A percentile compares a stretch with the other conserved stretches of the same genome.
Evolutionary conservation across 495 filamentous ascomycete genomes (phyloP).

Genomic region (Penicillium simplicissimum): DNA sequence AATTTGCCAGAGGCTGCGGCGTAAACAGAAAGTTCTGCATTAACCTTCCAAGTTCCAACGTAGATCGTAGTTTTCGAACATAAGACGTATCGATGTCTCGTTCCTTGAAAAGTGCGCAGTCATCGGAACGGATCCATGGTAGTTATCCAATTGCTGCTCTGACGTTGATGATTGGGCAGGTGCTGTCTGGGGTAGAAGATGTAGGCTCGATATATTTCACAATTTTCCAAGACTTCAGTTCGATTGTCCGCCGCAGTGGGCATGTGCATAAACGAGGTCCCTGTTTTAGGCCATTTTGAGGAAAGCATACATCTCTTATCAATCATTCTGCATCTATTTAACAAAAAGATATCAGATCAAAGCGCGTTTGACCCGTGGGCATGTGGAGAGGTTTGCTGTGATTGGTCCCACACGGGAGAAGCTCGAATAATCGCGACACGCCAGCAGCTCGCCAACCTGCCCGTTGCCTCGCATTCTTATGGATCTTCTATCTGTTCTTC

Average conservation of each 20-base stretch:
- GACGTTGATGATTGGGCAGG: too few species aligned
- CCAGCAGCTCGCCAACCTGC: constrained; percentile 11
- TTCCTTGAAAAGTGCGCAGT: too few species aligned
- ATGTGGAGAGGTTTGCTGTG: not conserved
- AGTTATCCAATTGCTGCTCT: too few species aligned
- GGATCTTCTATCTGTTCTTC: constrained; percentile 83
- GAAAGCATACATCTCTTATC: not conserved
- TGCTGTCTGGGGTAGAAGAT: too few species aligned
- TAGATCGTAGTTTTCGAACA: too few species aligned
- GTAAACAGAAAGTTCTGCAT: too few species aligned
- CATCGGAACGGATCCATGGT: too few species aligned
- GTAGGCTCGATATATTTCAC: too few species aligned
- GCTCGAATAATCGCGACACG: constrained; percentile 15
- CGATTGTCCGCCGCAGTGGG: not conserved
- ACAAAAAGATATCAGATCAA: not conserved
- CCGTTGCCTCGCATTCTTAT: constrained; percentile 43
- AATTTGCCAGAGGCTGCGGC: too few species aligned
- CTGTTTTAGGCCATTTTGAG: not conserved
- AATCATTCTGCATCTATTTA: not conserved
- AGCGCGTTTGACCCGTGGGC: not conserved
- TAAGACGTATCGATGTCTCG: too few species aligned
- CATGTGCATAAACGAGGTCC: not conserved
- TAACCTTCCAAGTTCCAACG: too few species aligned
- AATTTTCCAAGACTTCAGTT: too few species aligned
- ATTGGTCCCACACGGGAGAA: constrained; percentile 9